Evolutionary conservation across 2,329 filamentous ascomycete species (phyloP).

Genomic region (Aureobasidium zeae): DNA sequence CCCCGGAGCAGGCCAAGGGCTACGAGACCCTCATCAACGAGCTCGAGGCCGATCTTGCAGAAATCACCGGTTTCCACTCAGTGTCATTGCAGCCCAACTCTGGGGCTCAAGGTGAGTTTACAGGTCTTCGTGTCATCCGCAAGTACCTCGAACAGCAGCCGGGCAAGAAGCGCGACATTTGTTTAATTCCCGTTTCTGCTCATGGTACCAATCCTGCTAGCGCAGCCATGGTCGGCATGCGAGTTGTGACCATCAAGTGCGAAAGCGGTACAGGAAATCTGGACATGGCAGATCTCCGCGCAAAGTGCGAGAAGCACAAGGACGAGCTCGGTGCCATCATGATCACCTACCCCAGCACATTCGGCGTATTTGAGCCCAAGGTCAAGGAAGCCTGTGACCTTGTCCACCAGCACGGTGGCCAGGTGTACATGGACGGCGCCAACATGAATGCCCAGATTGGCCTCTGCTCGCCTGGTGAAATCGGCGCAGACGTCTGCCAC

Average conservation of each 20-base stretch:
- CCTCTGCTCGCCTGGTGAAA: conserved; percentile 86
- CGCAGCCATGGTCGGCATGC: conserved; percentile 92
- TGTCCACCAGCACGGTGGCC: conserved; percentile 79
- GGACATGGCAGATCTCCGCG: conserved; percentile 73
- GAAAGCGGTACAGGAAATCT: conserved; percentile 80
- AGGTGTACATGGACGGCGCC: conserved; percentile 97
- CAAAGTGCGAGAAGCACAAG: conserved; percentile 80
- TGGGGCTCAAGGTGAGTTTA: conserved; percentile 89
- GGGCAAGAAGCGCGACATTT: conserved; percentile 71
- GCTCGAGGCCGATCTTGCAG: conserved; percentile 65
- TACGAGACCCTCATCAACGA: conserved; percentile 62
- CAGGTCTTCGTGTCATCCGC: conserved; percentile 78
- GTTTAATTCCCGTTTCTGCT: conserved; percentile 87
- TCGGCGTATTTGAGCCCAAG: conserved; percentile 84
- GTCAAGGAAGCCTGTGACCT: conserved; percentile 77
- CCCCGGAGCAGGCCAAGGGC: conserved; percentile 52
- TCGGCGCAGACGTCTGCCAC: conserved; percentile 94
- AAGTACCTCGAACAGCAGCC: conserved; percentile 65
- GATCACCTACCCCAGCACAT: conserved; percentile 94
- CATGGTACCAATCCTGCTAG: conserved; percentile 95
- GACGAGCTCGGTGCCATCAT: conserved; percentile 85
- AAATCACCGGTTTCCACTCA: conserved; percentile 83
- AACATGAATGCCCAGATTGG: conserved; percentile 99
- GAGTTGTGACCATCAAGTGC: conserved; percentile 86
- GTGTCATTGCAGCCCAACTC: conserved; percentile 91